phyloP scores from a whole-genome alignment of 1,139 yeast genomes.

The Saccharomycopsis hybrid region DNA sequence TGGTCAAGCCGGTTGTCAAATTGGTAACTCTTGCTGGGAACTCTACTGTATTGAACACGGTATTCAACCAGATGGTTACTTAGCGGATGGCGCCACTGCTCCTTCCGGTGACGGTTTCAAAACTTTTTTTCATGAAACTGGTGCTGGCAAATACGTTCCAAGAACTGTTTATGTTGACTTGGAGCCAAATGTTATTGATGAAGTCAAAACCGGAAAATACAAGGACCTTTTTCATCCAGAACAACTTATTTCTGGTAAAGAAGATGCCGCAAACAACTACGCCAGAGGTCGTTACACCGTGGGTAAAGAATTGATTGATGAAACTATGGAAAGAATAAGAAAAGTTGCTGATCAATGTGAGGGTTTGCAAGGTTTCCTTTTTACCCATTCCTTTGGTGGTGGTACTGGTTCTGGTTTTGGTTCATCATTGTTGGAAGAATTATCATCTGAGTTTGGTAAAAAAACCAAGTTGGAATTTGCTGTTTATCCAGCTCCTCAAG shows the following conservation, averaged over 20 bases:
- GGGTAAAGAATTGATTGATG: conserved; percentile 87
- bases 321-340: conserved; percentile 81
- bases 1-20: conserved; percentile 91
- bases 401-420: conserved; percentile 98
- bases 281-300: conserved; percentile 95
- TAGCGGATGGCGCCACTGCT: conserved; percentile 64
- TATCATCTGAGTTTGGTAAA: conserved; percentile 84
- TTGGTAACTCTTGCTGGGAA: conserved; percentile 99
- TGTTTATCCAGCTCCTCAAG: conserved; percentile 86
- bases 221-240: conserved; percentile 89
- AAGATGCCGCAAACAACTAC: conserved; percentile 94
- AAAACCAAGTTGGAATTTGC: conserved; percentile 95
- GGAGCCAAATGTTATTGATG: conserved; percentile 89
- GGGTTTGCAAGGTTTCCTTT: conserved; percentile 89
- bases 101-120: conserved; percentile 93
- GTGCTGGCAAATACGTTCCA: conserved; percentile 81
- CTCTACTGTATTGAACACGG: conserved; percentile 96
- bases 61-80: conserved; percentile 77
- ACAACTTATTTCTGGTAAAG: conserved; percentile 79
- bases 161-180: conserved; percentile 87
- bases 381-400: conserved; percentile 90
- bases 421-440: conserved; percentile 68
- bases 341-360: conserved; percentile 93
- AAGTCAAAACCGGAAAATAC: conserved; percentile 65
- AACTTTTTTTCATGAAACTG: conserved; percentile 54